Evolutionary conservation across 257 asterid genomes (phyloP), one percentile per base, ranked within the genome.

Genomic region (Scutellaria baicalensis): DNA sequence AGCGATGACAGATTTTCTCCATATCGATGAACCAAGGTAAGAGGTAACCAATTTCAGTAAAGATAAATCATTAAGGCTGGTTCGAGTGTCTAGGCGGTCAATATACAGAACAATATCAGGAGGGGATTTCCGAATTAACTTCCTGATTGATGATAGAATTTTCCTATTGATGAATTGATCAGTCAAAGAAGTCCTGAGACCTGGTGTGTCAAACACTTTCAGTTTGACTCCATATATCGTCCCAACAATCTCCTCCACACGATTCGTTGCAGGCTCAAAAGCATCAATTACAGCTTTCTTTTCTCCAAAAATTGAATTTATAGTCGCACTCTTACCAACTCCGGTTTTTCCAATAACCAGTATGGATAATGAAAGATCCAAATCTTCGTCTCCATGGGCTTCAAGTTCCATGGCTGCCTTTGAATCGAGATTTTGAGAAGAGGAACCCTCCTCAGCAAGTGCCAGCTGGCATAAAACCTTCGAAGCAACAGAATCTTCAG

Each of bases 281-380:
- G 98, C 93, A 52, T 79, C 71, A 14, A 75, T 73, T 52, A 3
- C 72, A 23, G 85, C 69, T 79, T 72, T 83, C 59, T 60, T 72
- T 77, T 86, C 91, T 14, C 91, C 85, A 47, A 90, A 85, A 59
- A 92, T 81, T 52, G 98, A 88, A 75, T 90, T 92, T 75, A 92
- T 79, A n/a, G 97, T 89, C 14, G 98, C 90, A 69, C 98, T 92
- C 78, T 92, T 92, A 54, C 98, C 98, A 74, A 89, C 97, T 64
- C 98, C 98, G 16, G 95, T 82, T 83, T 88, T 92, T 13, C 98
- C 98, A 44, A 92, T 85, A 69, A 92, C 92, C 56, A 90, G 76
- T 68, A 90, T 69, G 72, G 76, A 81, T 48, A 92, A 57, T 9
- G 84, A 73, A 59, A 81, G 78, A 39, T 71, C 73, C 62, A 55